Conservation (phyloP, 2,329 filamentous ascomycete species). For the Aspergillus chevalieri region DNA sequence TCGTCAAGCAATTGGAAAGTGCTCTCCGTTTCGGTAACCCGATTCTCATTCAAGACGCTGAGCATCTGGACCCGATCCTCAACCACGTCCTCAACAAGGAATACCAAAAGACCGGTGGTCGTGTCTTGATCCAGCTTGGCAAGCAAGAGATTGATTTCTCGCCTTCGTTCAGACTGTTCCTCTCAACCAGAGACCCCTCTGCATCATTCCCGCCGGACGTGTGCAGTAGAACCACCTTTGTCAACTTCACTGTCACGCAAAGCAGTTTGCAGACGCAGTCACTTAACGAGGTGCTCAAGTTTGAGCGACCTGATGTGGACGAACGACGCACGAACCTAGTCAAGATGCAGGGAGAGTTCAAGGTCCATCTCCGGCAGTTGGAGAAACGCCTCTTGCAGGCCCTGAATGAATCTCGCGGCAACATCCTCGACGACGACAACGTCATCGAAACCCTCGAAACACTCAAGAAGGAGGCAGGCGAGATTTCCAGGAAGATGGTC, state of each 20-base stretch:
- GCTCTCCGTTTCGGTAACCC: slow-evolving; percentile 96
- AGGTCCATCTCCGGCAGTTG: slow-evolving; percentile 89
- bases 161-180: slow-evolving; percentile 87
- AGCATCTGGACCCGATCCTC: slow-evolving; percentile 92
- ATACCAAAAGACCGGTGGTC: slow-evolving; percentile 96
- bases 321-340: slow-evolving; percentile 94
- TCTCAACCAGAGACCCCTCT: slow-evolving; percentile 93
- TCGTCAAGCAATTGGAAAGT: slow-evolving; percentile 96
- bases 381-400: slow-evolving; percentile 92
- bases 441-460: slow-evolving; percentile 97
- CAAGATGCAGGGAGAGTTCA: slow-evolving; percentile 98
- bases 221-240: slow-evolving; percentile 96
- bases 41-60: slow-evolving; percentile 96
- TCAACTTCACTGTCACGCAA: slow-evolving; percentile 98
- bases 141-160: slow-evolving; percentile 99
- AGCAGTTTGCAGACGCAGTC: slow-evolving; percentile 98
- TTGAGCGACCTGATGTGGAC: slow-evolving; percentile 93
- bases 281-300: slow-evolving; percentile 94
- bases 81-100: slow-evolving; percentile 99
- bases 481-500: slow-evolving; percentile 92
- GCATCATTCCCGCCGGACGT: slow-evolving; percentile 93
- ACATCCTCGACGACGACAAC: slow-evolving; percentile 96
- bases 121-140: slow-evolving; percentile 94
- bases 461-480: slow-evolving; percentile 92
- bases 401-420: slow-evolving; percentile 93